A percentile compares a stretch with the other conserved stretches of the same genome.
phyloP scores from a whole-genome alignment of 768 basidiomycete species.

The Boletus insuetus region DNA sequence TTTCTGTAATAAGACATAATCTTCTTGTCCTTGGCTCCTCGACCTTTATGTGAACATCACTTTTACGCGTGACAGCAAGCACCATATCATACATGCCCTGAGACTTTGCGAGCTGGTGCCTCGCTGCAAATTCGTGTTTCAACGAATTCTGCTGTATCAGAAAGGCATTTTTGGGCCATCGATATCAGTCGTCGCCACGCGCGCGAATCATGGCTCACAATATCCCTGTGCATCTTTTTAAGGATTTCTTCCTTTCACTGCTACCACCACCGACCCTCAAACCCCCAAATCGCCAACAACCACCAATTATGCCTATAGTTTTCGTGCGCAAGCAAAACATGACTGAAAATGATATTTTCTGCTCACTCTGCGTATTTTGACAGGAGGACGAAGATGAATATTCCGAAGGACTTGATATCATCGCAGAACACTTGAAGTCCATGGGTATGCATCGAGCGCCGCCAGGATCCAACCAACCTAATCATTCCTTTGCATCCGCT shows the following conservation, averaged over 20 bases:
- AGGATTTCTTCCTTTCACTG: constrained; percentile 1
- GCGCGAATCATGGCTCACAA: not conserved
- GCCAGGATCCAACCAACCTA: not conserved
- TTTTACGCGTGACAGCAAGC: constrained; percentile 27
- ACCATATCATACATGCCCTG: constrained; percentile 18
- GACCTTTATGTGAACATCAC: constrained; percentile 19
- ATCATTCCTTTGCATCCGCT: not conserved
- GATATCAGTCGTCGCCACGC: constrained; percentile 9
- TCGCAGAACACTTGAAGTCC: constrained; percentile 4
- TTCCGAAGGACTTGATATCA: constrained; percentile 12
- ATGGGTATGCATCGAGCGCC: constrained; percentile 18
- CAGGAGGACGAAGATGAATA: constrained; percentile 28
- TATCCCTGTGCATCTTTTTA: not conserved
- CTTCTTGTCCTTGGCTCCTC: constrained; percentile 10
- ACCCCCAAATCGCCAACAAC: not conserved
- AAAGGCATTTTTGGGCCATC: constrained; percentile 3
- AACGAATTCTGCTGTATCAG: constrained; percentile 2
- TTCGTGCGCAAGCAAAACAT: constrained; percentile 18
- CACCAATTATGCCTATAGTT: constrained; percentile 10
- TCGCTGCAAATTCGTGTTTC: constrained; percentile 10
- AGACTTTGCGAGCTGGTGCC: constrained; percentile 28
- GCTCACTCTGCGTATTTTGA: constrained; percentile 3
- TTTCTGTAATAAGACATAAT: constrained; percentile 31
- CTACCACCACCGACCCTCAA: constrained; percentile 5
- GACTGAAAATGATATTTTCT: not conserved